Evolutionary conservation across 2,329 filamentous ascomycete genomes (phyloP), one percentile per base, ranked within the genome.

Genomic region (Microdochium bolleyi): DNA sequence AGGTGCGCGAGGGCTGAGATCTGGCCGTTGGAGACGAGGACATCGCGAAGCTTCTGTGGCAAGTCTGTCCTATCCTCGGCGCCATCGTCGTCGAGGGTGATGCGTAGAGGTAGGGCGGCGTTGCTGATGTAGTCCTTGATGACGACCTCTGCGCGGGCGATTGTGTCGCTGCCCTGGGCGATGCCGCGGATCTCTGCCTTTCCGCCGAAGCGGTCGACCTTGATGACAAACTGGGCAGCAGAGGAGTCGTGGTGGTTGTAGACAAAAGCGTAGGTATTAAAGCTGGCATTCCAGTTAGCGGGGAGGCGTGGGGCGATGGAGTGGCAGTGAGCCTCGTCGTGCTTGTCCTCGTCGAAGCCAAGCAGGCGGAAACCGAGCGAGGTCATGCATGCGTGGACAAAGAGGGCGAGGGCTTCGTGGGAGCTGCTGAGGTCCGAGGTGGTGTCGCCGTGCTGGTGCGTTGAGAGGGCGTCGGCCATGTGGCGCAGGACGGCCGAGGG

Each of bases 171-270:
- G 24, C 87, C 88, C 16, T 92, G 69, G 1, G 83, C 90, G 41
- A 95, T 76, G 3, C 86, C 92, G 61, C 90, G 83, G 38, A 96
- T 77, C 56, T 96, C 85, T n/a, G 88, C 86, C 64, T 92, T 95
- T 61, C 79, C 79, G 46, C 92, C 91, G 61, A 96, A 79, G 51
- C 90, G 82, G 67, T 87, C 90, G 56, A 95, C 72, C 65, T 91
- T 92, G 59, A 96, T 68, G 25, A 96, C 76, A 64, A 88, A 96
- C 54, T 86, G 82, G 80, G 92, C 89, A 16, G 90, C 85, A 0
- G 90, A 95, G 66, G 95, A 89, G 24, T 82, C 76, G 68, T 96
- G 92, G 21, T 46, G 41, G 3, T 84, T 83, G 72, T 97, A 97
- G 57, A 91, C 83, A 69, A 97, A 96, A 53, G 86, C 82, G 65